Conservation (phyloP, 495 filamentous ascomycete genomes). For the Rhypophila decipiens region DNA sequence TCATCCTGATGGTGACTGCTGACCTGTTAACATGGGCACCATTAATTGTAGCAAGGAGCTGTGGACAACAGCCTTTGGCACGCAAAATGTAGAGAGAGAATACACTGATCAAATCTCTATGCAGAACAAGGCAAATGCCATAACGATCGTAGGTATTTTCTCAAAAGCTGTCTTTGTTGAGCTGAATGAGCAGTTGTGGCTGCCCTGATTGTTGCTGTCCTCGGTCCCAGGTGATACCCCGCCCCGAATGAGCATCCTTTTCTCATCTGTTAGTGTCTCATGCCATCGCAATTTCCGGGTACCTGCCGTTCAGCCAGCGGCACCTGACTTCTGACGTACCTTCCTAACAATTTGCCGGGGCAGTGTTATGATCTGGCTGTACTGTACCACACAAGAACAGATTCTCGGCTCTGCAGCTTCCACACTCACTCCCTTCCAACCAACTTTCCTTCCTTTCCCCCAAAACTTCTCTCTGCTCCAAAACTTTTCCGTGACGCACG, state of each 20-base stretch:
- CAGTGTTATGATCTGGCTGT: background rate
- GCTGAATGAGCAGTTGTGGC: background rate
- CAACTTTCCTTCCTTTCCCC: slow-evolving; percentile 1
- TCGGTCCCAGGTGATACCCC: background rate
- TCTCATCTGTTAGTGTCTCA: background rate
- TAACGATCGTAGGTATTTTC: background rate
- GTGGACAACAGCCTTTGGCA: too few relatives aligned
- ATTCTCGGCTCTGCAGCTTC: background rate
- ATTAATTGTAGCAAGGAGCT: background rate
- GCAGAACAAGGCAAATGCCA: too few relatives aligned
- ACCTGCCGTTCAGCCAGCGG: background rate
- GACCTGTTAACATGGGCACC: background rate
- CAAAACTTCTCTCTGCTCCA: slow-evolving; percentile 1
- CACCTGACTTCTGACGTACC: background rate
- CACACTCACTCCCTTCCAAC: background rate
- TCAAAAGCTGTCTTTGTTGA: background rate
- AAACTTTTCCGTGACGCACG: background rate
- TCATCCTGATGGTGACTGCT: background rate
- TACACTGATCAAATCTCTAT: too few relatives aligned
- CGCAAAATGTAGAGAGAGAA: too few relatives aligned
- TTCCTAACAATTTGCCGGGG: background rate
- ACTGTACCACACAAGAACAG: background rate
- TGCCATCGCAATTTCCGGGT: background rate
- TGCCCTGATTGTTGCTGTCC: background rate
- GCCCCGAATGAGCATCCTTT: background rate